Evolutionary conservation across 2,329 filamentous ascomycete species (phyloP).

Genomic region (Bimuria novae-zelandiae): DNA sequence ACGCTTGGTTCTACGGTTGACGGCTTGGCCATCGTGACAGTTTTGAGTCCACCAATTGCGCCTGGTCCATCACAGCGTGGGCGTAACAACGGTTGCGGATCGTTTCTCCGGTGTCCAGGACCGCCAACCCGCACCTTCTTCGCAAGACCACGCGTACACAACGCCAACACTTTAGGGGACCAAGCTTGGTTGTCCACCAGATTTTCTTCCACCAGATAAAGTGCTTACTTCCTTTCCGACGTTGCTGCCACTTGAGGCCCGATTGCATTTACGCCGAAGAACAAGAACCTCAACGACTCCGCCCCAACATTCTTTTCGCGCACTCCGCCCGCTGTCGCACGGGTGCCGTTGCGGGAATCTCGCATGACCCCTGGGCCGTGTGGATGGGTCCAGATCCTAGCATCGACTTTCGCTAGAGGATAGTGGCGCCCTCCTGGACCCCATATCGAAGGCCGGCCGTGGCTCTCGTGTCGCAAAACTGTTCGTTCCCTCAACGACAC

Average conservation of each 20-base stretch:
- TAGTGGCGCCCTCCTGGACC: not conserved
- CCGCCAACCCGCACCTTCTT: not conserved
- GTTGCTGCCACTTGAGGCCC: not conserved
- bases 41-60: constrained; percentile 2
- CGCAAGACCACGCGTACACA: not conserved
- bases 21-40: not conserved
- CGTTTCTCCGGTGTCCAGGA: not conserved
- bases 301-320: not conserved
- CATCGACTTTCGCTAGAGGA: not conserved
- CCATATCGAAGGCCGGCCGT: not conserved
- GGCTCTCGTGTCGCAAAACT: not conserved
- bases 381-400: not conserved
- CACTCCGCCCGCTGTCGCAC: not conserved
- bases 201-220: not conserved
- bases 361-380: not conserved
- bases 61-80: constrained; percentile 1
- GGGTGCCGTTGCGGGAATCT: not conserved
- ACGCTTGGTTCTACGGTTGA: not conserved
- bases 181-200: not conserved
- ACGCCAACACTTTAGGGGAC: not conserved
- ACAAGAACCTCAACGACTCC: not conserved
- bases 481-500: too few relatives aligned
- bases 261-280: not conserved
- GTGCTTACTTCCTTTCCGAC: not conserved
- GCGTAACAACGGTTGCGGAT: not conserved